Conservation (phyloP, 2,329 filamentous ascomycete genomes). For the Calonectria pseudoturangicola region DNA sequence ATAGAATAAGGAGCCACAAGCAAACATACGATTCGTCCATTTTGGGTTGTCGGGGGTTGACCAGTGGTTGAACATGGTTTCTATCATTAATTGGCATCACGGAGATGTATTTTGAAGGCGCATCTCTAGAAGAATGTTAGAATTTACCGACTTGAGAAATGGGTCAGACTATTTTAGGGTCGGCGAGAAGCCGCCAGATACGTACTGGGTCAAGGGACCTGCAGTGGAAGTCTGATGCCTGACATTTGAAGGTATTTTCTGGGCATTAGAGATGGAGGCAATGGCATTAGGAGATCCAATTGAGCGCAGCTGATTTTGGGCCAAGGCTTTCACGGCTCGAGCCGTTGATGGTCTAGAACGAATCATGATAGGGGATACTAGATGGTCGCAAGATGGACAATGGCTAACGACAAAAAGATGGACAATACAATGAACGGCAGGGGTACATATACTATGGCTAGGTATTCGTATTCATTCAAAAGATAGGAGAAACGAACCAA, state of each 20-base stretch:
- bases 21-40: conserved; percentile 37
- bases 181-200: no score
- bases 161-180: background rate
- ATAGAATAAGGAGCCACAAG: background rate
- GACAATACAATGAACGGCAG: no score
- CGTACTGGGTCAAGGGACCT: background rate
- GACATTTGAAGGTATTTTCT: conserved; percentile 9
- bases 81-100: background rate
- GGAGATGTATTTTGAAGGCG: background rate
- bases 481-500: background rate
- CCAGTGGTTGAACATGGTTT: conserved; percentile 32
- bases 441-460: no score
- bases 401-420: no score
- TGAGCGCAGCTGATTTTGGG: background rate
- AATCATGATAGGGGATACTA: background rate
- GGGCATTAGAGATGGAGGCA: background rate
- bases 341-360: conserved; percentile 2
- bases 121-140: background rate
- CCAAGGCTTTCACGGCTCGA: conserved; percentile 2
- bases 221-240: background rate
- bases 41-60: conserved; percentile 21
- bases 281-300: background rate
- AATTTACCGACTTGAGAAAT: background rate
- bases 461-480: no score
- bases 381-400: background rate